Conservation (phyloP, 2,329 filamentous ascomycete species). For the Drechslerella stenobrocha region DNA sequence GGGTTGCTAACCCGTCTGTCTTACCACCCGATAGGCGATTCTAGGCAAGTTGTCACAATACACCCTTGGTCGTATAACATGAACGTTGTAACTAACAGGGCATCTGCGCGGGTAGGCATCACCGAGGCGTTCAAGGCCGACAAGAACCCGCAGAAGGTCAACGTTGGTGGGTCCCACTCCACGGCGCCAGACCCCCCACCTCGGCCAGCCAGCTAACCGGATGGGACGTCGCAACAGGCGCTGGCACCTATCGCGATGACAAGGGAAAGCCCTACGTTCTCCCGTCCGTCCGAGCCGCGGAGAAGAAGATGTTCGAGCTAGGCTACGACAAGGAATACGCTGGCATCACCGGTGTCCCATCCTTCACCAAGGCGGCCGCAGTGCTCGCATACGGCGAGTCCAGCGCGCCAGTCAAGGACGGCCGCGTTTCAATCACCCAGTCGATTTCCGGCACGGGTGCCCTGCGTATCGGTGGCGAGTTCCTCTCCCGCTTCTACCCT, state of each 20-base stretch:
- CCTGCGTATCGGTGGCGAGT: slow-evolving; percentile 87
- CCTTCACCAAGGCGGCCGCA: slow-evolving; percentile 86
- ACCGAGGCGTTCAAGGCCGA: slow-evolving; percentile 76
- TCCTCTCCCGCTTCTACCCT: slow-evolving; percentile 88
- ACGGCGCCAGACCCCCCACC: too few relatives aligned
- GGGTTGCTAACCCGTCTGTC: slow-evolving; percentile 20
- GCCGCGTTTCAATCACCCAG: slow-evolving; percentile 54
- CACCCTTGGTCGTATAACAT: slow-evolving; percentile 1
- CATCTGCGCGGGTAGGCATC: slow-evolving; percentile 27
- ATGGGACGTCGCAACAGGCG: slow-evolving; percentile 61
- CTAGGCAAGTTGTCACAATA: slow-evolving; percentile 56
- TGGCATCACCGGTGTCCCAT: slow-evolving; percentile 83
- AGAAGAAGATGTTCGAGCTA: slow-evolving; percentile 83
- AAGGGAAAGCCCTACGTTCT: slow-evolving; percentile 96
- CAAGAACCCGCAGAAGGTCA: slow-evolving; percentile 76
- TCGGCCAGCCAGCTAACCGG: too few relatives aligned
- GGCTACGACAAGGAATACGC: slow-evolving; percentile 97
- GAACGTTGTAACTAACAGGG: slow-evolving; percentile 12
- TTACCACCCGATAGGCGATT: slow-evolving; percentile 55
- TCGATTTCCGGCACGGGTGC: slow-evolving; percentile 95
- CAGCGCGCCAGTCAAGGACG: slow-evolving; percentile 80
- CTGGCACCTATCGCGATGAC: slow-evolving; percentile 93
- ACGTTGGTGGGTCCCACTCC: slow-evolving; percentile 68
- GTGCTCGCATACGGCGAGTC: slow-evolving; percentile 78
- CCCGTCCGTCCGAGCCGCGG: slow-evolving; percentile 76